Evolutionary conservation across 352 stramenopile species (phyloP).

Genomic region (Phytophthora gonapodyides): DNA sequence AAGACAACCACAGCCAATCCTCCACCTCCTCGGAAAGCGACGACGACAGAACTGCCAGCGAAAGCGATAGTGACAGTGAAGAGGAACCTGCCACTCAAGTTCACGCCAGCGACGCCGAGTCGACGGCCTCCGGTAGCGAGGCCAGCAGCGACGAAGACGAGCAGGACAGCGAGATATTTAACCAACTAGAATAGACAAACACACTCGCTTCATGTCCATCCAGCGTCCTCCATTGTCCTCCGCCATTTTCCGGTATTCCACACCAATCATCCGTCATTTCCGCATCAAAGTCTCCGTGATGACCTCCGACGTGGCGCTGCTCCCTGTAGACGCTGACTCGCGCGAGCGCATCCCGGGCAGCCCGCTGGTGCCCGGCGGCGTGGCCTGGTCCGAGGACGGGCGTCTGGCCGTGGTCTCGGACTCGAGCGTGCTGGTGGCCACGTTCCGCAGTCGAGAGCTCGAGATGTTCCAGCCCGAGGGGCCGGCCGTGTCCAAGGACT

Average conservation of each 20-base stretch:
- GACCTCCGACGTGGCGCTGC: slow-evolving; percentile 30
- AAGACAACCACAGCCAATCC: not conserved
- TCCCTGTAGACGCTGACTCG: slow-evolving; percentile 39
- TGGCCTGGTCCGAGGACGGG: slow-evolving; percentile 75
- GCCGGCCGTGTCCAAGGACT: slow-evolving; percentile 82
- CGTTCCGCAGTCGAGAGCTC: slow-evolving; percentile 77
- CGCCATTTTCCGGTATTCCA: not conserved
- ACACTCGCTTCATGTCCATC: not conserved
- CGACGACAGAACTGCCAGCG: slow-evolving; percentile 1
- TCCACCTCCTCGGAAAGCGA: slow-evolving; percentile 1
- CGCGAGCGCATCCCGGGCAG: slow-evolving; percentile 79
- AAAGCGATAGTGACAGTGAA: not conserved
- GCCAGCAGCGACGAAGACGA: slow-evolving; percentile 13
- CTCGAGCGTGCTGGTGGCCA: slow-evolving; percentile 76
- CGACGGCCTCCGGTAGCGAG: slow-evolving; percentile 1
- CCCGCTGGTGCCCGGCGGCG: slow-evolving; percentile 66
- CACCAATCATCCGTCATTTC: slow-evolving; percentile 20
- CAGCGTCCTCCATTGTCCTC: slow-evolving; percentile 11
- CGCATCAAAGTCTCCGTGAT: slow-evolving; percentile 9
- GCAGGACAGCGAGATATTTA: slow-evolving; percentile 25
- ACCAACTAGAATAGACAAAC: slow-evolving; percentile 19
- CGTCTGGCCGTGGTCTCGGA: slow-evolving; percentile 76
- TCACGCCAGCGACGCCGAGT: slow-evolving; percentile 2
- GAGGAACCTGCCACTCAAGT: slow-evolving; percentile 5
- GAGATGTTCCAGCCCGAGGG: slow-evolving; percentile 81